Conservation (phyloP, 2,329 filamentous ascomycete genomes). For the Neospermospora avenae region DNA sequence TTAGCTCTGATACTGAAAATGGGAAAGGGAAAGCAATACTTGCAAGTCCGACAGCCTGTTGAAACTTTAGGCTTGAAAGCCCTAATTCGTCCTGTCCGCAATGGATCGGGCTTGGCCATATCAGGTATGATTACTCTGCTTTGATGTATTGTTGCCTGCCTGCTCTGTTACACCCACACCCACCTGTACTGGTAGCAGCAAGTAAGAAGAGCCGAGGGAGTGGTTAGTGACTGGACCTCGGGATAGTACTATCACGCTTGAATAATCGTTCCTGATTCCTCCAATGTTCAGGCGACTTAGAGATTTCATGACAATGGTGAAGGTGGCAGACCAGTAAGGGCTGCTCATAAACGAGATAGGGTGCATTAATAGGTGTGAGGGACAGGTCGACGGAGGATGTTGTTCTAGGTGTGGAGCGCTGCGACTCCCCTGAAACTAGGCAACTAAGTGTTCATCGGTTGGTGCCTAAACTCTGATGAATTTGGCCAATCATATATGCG, state of each 20-base stretch:
- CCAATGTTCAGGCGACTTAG: no score
- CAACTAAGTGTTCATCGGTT: no score
- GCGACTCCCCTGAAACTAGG: not conserved
- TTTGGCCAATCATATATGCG: no score
- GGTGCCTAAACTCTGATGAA: no score
- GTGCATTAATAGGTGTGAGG: not conserved
- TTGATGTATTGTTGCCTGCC: no score
- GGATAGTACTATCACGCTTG: no score
- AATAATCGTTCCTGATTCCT: no score
- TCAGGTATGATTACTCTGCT: no score
- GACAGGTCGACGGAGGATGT: not conserved
- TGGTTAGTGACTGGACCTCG: no score
- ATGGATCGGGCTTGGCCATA: not conserved
- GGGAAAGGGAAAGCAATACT: not conserved
- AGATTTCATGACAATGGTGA: no score
- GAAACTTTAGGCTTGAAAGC: conserved; percentile 1
- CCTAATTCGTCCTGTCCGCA: not conserved
- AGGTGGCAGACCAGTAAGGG: not conserved
- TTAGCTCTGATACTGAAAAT: not conserved
- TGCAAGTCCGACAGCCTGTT: conserved; percentile 1
- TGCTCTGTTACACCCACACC: not conserved
- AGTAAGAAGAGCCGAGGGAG: not conserved
- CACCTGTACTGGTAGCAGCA: no score
- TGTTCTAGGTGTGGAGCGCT: not conserved
- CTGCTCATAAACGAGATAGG: not conserved